Conservation (phyloP, 176 grass and related monocot genomes). For the Dendrocalamus sinicus region DNA sequence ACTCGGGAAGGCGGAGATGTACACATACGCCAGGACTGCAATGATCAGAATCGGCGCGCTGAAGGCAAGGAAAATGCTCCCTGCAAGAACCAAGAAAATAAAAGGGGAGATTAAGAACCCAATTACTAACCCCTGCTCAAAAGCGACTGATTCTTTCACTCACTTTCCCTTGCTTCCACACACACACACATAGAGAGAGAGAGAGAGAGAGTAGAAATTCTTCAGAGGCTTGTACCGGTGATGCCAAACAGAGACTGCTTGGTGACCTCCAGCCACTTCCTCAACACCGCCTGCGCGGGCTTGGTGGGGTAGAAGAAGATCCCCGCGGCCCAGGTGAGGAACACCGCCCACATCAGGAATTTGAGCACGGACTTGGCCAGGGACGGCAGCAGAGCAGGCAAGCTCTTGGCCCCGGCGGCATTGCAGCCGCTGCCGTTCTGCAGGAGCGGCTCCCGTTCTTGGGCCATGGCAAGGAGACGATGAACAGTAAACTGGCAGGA, state of each 20-base stretch:
- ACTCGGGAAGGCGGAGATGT: constrained; percentile 63
- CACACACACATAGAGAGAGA: neutral
- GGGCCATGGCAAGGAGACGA: constrained; percentile 44
- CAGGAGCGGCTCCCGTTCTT: constrained; percentile 55
- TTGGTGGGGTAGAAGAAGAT: constrained; percentile 78
- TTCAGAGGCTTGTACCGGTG: constrained; percentile 47
- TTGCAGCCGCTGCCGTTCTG: constrained; percentile 4
- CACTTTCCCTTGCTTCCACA: neutral
- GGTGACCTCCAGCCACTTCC: constrained; percentile 31
- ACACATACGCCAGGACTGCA: constrained; percentile 68
- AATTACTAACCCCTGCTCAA: neutral
- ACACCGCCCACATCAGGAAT: constrained; percentile 75
- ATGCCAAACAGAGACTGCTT: constrained; percentile 56
- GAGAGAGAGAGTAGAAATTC: neutral
- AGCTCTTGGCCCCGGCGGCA: constrained; percentile 22
- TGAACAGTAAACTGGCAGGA: too few species aligned
- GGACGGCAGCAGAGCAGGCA: constrained; percentile 33
- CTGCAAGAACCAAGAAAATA: constrained; percentile 47
- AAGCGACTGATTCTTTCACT: constrained; percentile 17
- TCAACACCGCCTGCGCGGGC: constrained; percentile 35
- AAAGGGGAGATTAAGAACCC: neutral
- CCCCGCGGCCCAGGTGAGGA: constrained; percentile 65
- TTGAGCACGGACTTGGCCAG: constrained; percentile 68
- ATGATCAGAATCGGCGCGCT: constrained; percentile 82
- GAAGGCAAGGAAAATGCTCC: constrained; percentile 72